These are phyloP conservation scores for Euphorbia tirucalli DNA, from an alignment of 345 rosid species.

Conservation along the genomic window DNA sequence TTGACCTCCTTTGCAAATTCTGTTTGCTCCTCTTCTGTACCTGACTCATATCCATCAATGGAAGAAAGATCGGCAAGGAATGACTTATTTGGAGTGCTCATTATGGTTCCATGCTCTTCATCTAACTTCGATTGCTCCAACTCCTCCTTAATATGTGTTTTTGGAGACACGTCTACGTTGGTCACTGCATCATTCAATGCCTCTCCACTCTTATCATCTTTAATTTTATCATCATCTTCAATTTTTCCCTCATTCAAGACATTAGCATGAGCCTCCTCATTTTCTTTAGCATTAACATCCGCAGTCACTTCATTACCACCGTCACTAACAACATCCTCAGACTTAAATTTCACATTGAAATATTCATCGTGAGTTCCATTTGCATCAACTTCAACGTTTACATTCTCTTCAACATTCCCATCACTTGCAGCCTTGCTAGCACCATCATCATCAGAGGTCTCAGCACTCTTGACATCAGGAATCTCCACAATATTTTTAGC, in stretches of 20 bases:
- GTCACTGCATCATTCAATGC: constrained; percentile 20
- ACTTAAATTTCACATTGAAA: constrained; percentile 6
- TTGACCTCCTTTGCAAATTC: constrained; percentile 28
- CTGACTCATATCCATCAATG: constrained; percentile 32
- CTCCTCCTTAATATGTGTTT: constrained; percentile 19
- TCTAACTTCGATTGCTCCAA: constrained; percentile 18
- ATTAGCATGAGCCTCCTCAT: constrained; percentile 5
- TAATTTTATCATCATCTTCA: constrained; percentile 21
- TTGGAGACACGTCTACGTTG: constrained; percentile 12
- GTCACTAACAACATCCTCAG: constrained; percentile 8
- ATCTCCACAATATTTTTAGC: background rate
- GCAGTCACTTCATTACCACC: constrained; percentile 7
- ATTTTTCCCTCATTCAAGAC: constrained; percentile 14
- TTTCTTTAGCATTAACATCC: constrained; percentile 15
- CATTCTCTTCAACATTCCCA: background rate
- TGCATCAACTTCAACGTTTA: constrained; percentile 2
- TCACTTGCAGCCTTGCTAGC: background rate
- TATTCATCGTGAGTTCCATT: background rate
- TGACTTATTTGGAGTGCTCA: constrained; percentile 20
- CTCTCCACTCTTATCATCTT: constrained; percentile 23
- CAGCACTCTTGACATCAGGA: constrained; percentile 9
- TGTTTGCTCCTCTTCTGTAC: constrained; percentile 33
- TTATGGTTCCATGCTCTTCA: constrained; percentile 12
- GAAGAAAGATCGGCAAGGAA: constrained; percentile 21
- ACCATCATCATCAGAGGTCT: background rate